Evolutionary conservation across 2,329 filamentous ascomycete species (phyloP).

Genomic region (Fusarium miscanthi): DNA sequence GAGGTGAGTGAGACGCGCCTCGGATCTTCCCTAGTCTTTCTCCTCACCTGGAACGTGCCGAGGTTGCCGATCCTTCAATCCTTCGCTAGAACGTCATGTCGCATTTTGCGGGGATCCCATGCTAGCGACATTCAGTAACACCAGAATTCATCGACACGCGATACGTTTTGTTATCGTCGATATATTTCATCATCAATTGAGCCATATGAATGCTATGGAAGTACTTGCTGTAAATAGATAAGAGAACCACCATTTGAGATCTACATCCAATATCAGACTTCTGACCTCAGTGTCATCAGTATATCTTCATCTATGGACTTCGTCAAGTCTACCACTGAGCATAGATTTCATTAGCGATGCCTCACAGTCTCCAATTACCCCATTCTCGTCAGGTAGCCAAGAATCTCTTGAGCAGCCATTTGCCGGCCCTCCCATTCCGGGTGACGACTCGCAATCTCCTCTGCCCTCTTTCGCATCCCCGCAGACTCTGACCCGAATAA

Average conservation of each 20-base stretch:
- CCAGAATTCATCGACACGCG: accelerated
- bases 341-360: no score
- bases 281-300: not conserved
- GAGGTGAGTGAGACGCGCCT: not conserved
- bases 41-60: constrained; percentile 8
- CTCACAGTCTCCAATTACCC: not conserved
- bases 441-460: not conserved
- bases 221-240: not conserved
- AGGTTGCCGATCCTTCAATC: constrained; percentile 9
- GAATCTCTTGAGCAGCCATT: not conserved
- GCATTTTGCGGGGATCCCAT: not conserved
- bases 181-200: not conserved
- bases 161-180: accelerated
- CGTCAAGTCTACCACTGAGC: no score
- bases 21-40: not conserved
- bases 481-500: not conserved
- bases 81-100: not conserved
- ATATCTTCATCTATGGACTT: not conserved
- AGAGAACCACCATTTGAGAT: no score
- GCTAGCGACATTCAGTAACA: not conserved
- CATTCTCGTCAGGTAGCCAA: accelerated
- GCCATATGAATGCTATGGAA: no score
- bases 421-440: not conserved
- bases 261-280: no score
- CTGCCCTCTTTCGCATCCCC: not conserved